Evolutionary conservation across 768 basidiomycete genomes (phyloP).

Genomic region (Tephrocybe sp.): DNA sequence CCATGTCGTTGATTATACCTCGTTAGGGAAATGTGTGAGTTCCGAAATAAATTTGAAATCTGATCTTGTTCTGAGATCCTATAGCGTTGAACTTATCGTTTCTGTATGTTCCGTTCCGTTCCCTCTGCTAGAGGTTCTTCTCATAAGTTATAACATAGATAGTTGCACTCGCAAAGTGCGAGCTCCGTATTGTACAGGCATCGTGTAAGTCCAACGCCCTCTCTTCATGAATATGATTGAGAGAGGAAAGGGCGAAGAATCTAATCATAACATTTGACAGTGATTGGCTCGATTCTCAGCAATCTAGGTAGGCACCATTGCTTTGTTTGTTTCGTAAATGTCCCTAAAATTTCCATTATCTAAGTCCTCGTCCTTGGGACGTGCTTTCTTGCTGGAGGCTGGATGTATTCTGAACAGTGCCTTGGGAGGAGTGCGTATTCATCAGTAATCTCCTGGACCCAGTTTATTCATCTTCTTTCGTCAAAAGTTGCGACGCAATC

Average conservation of each 20-base stretch:
- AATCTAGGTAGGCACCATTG: conserved; percentile 71
- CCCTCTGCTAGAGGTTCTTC: not conserved
- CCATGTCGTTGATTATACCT: not conserved
- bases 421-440: conserved; percentile 65
- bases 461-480: not conserved
- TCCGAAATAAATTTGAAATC: not conserved
- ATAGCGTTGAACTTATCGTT: conserved; percentile 71
- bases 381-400: conserved; percentile 88
- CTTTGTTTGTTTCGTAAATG: too few species aligned
- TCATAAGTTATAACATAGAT: conserved; percentile 36
- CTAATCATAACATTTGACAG: conserved; percentile 35
- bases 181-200: conserved; percentile 77
- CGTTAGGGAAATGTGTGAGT: conserved; percentile 51
- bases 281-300: conserved; percentile 85
- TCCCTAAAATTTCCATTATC: conserved; percentile 2
- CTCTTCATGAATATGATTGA: too few species aligned
- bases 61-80: not conserved
- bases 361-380: conserved; percentile 81
- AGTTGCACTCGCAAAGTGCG: conserved; percentile 49
- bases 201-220: too few species aligned
- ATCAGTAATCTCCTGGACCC: conserved; percentile 26
- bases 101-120: conserved; percentile 58
- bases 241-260: too few species aligned
- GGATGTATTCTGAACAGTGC: conserved; percentile 77
- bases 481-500: conserved; percentile 59